A percentile compares a stretch with the other conserved stretches of the same genome.
These are phyloP conservation scores for Neonothopanus nambi DNA, from an alignment of 1,284 basidiomycete species.

Conservation along the genomic window DNA sequence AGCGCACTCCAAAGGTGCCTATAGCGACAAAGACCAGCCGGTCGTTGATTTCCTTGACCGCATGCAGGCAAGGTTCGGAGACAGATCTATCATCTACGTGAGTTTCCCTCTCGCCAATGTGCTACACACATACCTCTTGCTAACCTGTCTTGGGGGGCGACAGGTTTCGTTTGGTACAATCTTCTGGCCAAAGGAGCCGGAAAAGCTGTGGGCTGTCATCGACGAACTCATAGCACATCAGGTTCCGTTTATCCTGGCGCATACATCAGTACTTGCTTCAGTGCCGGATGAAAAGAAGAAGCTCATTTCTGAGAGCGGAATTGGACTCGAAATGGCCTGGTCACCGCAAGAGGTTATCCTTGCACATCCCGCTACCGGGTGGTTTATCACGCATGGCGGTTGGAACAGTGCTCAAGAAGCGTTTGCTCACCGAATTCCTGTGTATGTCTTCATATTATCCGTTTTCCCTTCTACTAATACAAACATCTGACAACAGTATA, in stretches of 20 bases:
- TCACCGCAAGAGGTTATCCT: conserved; percentile 8
- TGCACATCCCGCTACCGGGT: conserved; percentile 9
- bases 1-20: background rate
- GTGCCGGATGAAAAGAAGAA: conserved; percentile 1
- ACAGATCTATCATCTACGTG: conserved; percentile 13
- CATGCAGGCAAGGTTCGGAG: conserved; percentile 10
- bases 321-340: conserved; percentile 12
- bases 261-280: background rate
- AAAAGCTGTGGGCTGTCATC: conserved; percentile 4
- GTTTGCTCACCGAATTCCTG: background rate
- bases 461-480: background rate
- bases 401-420: conserved; percentile 12
- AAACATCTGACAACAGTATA: background rate
- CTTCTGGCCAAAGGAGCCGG: conserved; percentile 6
- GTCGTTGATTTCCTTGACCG: conserved; percentile 9
- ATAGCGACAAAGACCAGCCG: background rate
- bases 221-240: conserved; percentile 4
- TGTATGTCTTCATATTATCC: background rate
- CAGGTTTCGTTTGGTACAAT: conserved; percentile 14
- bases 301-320: conserved; percentile 3
- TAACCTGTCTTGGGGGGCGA: background rate
- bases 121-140: background rate
- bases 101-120: background rate
- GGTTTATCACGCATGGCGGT: conserved; percentile 10
- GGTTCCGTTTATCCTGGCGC: conserved; percentile 11